Conservation (phyloP, 768 basidiomycete species). For the Agaricus sinodeliciosus region DNA sequence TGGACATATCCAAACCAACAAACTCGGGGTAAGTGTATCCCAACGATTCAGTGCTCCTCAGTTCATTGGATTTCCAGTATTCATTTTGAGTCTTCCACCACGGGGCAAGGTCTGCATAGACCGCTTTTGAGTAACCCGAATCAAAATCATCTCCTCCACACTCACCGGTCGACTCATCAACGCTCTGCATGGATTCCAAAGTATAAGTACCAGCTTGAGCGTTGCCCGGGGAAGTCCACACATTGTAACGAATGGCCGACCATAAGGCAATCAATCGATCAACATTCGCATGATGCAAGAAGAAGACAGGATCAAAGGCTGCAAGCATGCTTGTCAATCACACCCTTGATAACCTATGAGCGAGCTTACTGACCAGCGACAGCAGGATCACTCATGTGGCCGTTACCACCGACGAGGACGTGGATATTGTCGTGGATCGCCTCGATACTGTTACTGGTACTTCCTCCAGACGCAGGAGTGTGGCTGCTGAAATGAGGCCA, state of each 20-base stretch:
- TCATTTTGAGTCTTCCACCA: constrained; percentile 30
- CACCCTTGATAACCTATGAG: neutral
- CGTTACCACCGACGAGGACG: constrained; percentile 26
- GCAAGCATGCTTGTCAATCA: neutral
- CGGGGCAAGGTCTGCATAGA: constrained; percentile 30
- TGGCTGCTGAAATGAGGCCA: constrained; percentile 40
- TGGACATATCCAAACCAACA: constrained; percentile 21
- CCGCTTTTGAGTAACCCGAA: neutral
- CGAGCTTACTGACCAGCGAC: constrained; percentile 24
- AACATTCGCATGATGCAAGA: constrained; percentile 39
- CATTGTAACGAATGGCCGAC: constrained; percentile 32
- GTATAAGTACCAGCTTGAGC: constrained; percentile 26
- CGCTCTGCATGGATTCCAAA: constrained; percentile 14
- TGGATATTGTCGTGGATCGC: constrained; percentile 38
- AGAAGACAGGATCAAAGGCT: constrained; percentile 44
- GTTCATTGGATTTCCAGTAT: constrained; percentile 30
- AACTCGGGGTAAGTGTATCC: constrained; percentile 43
- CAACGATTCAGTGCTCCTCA: constrained; percentile 19
- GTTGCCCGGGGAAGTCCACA: constrained; percentile 26
- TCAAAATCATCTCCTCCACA: neutral
- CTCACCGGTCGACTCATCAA: constrained; percentile 23
- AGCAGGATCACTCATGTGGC: constrained; percentile 29
- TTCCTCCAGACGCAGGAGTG: constrained; percentile 22
- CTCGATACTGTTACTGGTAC: constrained; percentile 33
- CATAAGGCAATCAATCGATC: constrained; percentile 41